Evolutionary conservation across 2,329 filamentous ascomycete species (phyloP).

Genomic region (Microdochium trichocladiopsis): DNA sequence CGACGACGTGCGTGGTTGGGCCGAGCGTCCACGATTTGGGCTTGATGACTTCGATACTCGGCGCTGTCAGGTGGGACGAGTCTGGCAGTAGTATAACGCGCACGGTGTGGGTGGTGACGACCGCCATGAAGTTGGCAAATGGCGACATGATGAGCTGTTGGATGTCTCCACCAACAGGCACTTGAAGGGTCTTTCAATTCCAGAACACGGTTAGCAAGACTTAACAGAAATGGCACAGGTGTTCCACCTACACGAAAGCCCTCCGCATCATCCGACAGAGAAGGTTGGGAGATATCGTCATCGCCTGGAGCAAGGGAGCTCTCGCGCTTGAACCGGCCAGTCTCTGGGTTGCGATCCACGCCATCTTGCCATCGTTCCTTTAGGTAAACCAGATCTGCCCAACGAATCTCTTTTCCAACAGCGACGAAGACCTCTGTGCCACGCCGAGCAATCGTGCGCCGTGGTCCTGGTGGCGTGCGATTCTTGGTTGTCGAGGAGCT

Average conservation of each 20-base stretch:
- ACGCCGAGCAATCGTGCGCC: slow-evolving; percentile 67
- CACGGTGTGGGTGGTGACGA: slow-evolving; percentile 80
- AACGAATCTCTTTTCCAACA: slow-evolving; percentile 82
- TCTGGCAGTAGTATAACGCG: slow-evolving; percentile 85
- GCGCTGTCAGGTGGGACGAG: slow-evolving; percentile 63
- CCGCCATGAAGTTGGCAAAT: slow-evolving; percentile 71
- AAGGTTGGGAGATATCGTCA: slow-evolving; percentile 19
- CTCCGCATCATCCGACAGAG: slow-evolving; percentile 21
- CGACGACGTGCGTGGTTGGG: slow-evolving; percentile 84
- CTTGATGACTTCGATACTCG: slow-evolving; percentile 63
- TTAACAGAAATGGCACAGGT: neutral
- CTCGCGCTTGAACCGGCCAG: slow-evolving; percentile 40
- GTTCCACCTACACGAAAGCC: slow-evolving; percentile 38
- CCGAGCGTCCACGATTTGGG: slow-evolving; percentile 88
- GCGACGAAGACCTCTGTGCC: slow-evolving; percentile 87
- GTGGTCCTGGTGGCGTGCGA: slow-evolving; percentile 38
- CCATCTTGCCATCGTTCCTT: slow-evolving; percentile 53
- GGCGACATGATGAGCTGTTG: slow-evolving; percentile 81
- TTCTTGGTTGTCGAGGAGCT: slow-evolving; percentile 33
- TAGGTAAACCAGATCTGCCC: slow-evolving; percentile 76
- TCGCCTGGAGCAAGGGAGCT: slow-evolving; percentile 28
- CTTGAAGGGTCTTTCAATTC: slow-evolving; percentile 64
- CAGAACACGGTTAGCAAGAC: too few species aligned
- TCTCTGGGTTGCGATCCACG: slow-evolving; percentile 17
- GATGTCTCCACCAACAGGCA: slow-evolving; percentile 74